These are phyloP conservation scores for Mucor sp. DNA, from an alignment of 371 early-diverging fungal species.

Conservation along the genomic window DNA sequence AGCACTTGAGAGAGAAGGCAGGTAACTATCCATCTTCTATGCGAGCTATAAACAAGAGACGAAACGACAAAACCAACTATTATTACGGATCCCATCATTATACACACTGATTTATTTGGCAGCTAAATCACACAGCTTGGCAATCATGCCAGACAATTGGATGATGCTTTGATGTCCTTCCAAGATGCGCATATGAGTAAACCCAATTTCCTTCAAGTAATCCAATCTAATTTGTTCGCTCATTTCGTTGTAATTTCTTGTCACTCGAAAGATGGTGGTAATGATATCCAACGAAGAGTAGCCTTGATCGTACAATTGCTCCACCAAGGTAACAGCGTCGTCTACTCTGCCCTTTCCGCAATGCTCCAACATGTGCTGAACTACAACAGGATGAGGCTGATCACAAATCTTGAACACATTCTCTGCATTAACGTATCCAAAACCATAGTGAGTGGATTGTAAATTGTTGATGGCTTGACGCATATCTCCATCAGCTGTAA, in stretches of 20 bases:
- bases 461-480: slow-evolving; percentile 98
- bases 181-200: slow-evolving; percentile 28
- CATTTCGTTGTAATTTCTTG: slow-evolving; percentile 59
- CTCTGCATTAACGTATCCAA: slow-evolving; percentile 80
- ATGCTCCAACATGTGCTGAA: slow-evolving; percentile 71
- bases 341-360: slow-evolving; percentile 72
- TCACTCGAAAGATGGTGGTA: slow-evolving; percentile 87
- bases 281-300: slow-evolving; percentile 92
- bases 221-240: slow-evolving; percentile 65
- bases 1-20: too few relatives aligned
- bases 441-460: slow-evolving; percentile 90
- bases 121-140: slow-evolving; percentile 13
- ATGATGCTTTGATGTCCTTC: slow-evolving; percentile 28
- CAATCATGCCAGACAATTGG: slow-evolving; percentile 23
- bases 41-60: not conserved
- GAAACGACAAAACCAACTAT: too few relatives aligned
- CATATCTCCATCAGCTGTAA: slow-evolving; percentile 99
- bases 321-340: slow-evolving; percentile 69
- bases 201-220: slow-evolving; percentile 70
- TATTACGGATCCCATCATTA: not conserved
- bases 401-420: slow-evolving; percentile 97
- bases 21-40: not conserved
- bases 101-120: slow-evolving; percentile 1
- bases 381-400: slow-evolving; percentile 88
- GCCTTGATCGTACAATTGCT: slow-evolving; percentile 78